A percentile compares a stretch with the other conserved stretches of the same genome.
These are phyloP conservation scores for Ustilago hordei DNA, from an alignment of 1,284 basidiomycete species.

Conservation along the genomic window DNA sequence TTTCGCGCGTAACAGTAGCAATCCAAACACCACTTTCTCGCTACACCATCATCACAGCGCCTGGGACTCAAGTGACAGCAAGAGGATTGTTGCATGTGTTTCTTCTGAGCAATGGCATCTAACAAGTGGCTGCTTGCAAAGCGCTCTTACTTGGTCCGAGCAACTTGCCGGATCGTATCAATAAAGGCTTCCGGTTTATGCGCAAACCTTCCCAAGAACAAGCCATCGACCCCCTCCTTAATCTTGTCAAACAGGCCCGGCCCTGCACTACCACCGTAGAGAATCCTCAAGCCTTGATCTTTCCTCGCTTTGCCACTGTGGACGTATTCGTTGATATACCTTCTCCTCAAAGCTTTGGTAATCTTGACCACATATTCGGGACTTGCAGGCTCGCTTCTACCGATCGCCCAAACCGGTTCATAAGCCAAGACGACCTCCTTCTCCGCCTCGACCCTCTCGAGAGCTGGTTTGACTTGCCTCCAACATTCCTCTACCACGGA, in stretches of 20 bases:
- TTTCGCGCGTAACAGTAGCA: neutral
- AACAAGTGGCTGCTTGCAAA: too few species aligned
- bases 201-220: slow-evolving; percentile 64
- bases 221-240: slow-evolving; percentile 60
- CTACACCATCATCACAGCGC: neutral
- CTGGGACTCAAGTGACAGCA: too few species aligned
- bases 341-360: slow-evolving; percentile 54
- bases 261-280: slow-evolving; percentile 64
- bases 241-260: slow-evolving; percentile 61
- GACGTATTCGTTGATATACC: slow-evolving; percentile 43
- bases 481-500: slow-evolving; percentile 60
- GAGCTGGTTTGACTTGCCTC: slow-evolving; percentile 55
- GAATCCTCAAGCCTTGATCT: slow-evolving; percentile 49
- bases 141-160: slow-evolving; percentile 22
- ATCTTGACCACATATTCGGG: slow-evolving; percentile 63
- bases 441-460: slow-evolving; percentile 27
- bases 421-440: slow-evolving; percentile 60
- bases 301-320: slow-evolving; percentile 27
- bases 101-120: neutral
- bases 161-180: slow-evolving; percentile 59
- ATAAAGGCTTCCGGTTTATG: slow-evolving; percentile 60
- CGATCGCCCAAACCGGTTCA: slow-evolving; percentile 67
- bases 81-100: too few species aligned
- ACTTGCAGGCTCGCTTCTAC: slow-evolving; percentile 55
- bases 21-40: slow-evolving; percentile 2